Evolutionary conservation across 768 basidiomycete genomes (phyloP).

Genomic region (Dentipellis sp.): DNA sequence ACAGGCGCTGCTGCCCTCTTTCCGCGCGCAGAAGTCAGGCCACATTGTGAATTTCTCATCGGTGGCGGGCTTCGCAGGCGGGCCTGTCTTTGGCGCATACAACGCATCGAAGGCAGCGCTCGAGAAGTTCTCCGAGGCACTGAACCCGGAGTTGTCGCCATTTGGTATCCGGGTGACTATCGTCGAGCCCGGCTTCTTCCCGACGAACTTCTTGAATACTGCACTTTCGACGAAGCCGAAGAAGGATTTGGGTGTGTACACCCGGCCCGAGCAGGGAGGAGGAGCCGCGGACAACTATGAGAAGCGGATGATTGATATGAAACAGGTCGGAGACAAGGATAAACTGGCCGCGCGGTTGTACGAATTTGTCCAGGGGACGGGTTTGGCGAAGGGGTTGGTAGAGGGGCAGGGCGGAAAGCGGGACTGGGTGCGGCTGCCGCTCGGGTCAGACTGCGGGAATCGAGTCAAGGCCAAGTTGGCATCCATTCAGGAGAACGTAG

Average conservation of each 20-base stretch:
- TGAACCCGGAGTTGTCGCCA: constrained; percentile 19
- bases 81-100: constrained; percentile 17
- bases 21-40: constrained; percentile 18
- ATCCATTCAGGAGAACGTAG: constrained; percentile 14
- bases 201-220: constrained; percentile 16
- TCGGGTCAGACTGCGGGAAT: constrained; percentile 17
- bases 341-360: constrained; percentile 16
- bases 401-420: constrained; percentile 9
- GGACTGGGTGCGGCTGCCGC: constrained; percentile 16
- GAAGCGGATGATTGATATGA: not conserved
- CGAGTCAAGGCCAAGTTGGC: constrained; percentile 15
- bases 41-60: constrained; percentile 21
- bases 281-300: constrained; percentile 5
- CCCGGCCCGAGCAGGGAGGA: constrained; percentile 14
- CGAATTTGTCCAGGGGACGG: constrained; percentile 17
- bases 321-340: constrained; percentile 18
- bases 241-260: constrained; percentile 6
- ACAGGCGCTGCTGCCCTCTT: constrained; percentile 18
- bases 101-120: constrained; percentile 21
- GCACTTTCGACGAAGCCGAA: not conserved
- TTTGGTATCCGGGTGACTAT: constrained; percentile 18
- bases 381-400: constrained; percentile 11
- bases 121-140: constrained; percentile 17
- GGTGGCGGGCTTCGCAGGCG: constrained; percentile 13
- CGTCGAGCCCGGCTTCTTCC: constrained; percentile 22